phyloP scores from a whole-genome alignment of 352 stramenopile genomes.

The Plasmopara halstedii region DNA sequence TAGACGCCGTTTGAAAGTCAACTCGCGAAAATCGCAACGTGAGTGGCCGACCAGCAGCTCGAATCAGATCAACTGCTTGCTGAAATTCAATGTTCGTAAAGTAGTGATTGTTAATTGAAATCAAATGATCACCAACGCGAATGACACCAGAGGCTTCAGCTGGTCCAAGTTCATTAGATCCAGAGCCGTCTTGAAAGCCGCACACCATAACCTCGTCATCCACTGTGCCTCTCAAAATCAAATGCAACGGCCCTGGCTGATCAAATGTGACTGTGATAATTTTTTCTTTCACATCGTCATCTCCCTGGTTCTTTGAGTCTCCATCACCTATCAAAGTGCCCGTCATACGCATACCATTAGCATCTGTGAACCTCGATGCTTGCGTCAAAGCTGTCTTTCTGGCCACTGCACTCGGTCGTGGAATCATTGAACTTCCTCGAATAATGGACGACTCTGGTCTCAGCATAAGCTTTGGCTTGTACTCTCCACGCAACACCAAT shows the following conservation, averaged over 20 bases:
- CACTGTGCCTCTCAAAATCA: conserved; percentile 75
- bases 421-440: conserved; percentile 76
- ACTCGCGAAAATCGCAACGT: conserved; percentile 80
- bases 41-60: conserved; percentile 52
- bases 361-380: conserved; percentile 69
- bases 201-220: conserved; percentile 87
- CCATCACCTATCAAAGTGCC: conserved; percentile 32
- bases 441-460: conserved; percentile 82
- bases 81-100: conserved; percentile 85
- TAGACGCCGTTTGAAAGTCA: conserved; percentile 31
- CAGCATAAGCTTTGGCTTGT: conserved; percentile 86
- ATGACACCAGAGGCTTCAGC: conserved; percentile 71
- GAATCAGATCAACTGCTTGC: conserved; percentile 69
- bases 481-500: conserved; percentile 67
- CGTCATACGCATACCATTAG: conserved; percentile 75
- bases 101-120: conserved; percentile 83
- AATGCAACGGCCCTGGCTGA: conserved; percentile 53
- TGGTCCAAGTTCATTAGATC: conserved; percentile 27
- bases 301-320: conserved; percentile 42
- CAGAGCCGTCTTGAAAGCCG: conserved; percentile 49
- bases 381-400: conserved; percentile 63
- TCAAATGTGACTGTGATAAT: conserved; percentile 86
- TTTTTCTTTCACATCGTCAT: conserved; percentile 79
- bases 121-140: conserved; percentile 72
- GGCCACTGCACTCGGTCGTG: conserved; percentile 51